These are phyloP conservation scores for Cytospora chrysosperma DNA, from an alignment of 2,329 filamentous ascomycete species.

Conservation along the genomic window DNA sequence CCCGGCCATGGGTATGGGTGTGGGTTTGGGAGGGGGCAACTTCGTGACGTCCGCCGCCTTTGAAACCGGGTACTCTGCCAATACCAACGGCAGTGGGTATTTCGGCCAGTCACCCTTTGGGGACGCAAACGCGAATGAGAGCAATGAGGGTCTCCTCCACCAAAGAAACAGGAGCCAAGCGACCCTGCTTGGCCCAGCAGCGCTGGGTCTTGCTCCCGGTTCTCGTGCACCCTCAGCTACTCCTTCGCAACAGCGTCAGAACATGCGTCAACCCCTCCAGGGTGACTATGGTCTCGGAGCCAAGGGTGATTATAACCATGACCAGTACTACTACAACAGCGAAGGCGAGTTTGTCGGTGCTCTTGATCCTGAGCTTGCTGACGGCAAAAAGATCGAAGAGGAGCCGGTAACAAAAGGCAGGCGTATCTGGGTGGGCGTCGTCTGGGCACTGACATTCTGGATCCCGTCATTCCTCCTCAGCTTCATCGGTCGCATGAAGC, in stretches of 20 bases:
- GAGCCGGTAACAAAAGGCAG: conserved; percentile 62
- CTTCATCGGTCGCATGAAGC: conserved; percentile 91
- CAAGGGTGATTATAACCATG: conserved; percentile 72
- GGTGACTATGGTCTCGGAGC: conserved; percentile 88
- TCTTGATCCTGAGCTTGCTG: conserved; percentile 75
- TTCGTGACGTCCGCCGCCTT: conserved; percentile 53
- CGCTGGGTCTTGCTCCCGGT: conserved; percentile 29
- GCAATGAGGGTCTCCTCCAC: conserved; percentile 70
- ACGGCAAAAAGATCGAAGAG: conserved; percentile 74
- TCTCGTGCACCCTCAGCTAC: conserved; percentile 57
- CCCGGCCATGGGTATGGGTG: conserved; percentile 48
- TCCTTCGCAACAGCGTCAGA: conserved; percentile 40
- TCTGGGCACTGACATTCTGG: conserved; percentile 90
- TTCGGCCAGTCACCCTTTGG: conserved; percentile 61
- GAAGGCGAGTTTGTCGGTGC: conserved; percentile 67
- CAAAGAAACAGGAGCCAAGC: conserved; percentile 57
- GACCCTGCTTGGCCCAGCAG: conserved; percentile 43
- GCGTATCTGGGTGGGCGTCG: conserved; percentile 75
- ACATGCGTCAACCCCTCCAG: conserved; percentile 54
- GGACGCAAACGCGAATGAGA: conserved; percentile 62
- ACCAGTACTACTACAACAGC: conserved; percentile 69
- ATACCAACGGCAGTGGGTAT: conserved; percentile 59
- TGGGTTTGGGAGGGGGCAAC: conserved; percentile 31
- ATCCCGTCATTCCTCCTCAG: conserved; percentile 83
- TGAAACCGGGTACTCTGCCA: conserved; percentile 69